phyloP scores from a whole-genome alignment of 1,284 basidiomycete species.

The Malassezia arunalokei region DNA sequence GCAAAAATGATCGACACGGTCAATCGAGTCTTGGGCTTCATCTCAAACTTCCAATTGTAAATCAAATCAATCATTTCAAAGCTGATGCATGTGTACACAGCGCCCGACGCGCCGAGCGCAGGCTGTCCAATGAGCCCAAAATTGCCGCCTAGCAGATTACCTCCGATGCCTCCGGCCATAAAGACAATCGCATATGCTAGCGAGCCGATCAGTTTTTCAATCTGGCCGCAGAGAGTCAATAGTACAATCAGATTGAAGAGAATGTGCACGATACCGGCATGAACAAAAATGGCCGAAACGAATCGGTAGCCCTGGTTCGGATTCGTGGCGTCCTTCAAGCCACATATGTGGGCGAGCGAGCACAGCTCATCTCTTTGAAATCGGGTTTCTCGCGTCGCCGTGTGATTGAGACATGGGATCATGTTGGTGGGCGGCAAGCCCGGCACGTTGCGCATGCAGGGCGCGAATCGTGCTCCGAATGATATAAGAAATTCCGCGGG shows the following conservation, averaged over 20 bases:
- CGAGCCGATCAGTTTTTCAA: slow-evolving; percentile 54
- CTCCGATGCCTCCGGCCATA: slow-evolving; percentile 78
- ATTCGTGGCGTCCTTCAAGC: slow-evolving; percentile 54
- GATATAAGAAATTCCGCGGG: slow-evolving; percentile 71
- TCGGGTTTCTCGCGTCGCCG: slow-evolving; percentile 45
- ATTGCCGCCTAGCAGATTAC: slow-evolving; percentile 63
- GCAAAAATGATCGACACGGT: slow-evolving; percentile 73
- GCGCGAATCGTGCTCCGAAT: slow-evolving; percentile 75
- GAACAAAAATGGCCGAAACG: slow-evolving; percentile 57
- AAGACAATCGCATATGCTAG: slow-evolving; percentile 68
- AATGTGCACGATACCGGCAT: slow-evolving; percentile 75
- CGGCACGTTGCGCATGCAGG: slow-evolving; percentile 62
- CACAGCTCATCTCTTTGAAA: slow-evolving; percentile 52
- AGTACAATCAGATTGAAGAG: slow-evolving; percentile 80
- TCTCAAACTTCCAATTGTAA: slow-evolving; percentile 72
- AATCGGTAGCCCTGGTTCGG: slow-evolving; percentile 80
- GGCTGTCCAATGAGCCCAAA: slow-evolving; percentile 75
- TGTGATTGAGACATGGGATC: slow-evolving; percentile 54
- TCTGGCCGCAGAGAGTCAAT: slow-evolving; percentile 63
- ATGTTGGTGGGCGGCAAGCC: slow-evolving; percentile 49
- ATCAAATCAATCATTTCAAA: slow-evolving; percentile 70
- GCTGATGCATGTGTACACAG: slow-evolving; percentile 81
- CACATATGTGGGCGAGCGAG: slow-evolving; percentile 69
- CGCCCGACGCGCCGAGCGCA: slow-evolving; percentile 77
- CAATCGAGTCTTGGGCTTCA: slow-evolving; percentile 50